Evolutionary conservation across 2,329 filamentous ascomycete species (phyloP).

Genomic region (Penicillium hordei): DNA sequence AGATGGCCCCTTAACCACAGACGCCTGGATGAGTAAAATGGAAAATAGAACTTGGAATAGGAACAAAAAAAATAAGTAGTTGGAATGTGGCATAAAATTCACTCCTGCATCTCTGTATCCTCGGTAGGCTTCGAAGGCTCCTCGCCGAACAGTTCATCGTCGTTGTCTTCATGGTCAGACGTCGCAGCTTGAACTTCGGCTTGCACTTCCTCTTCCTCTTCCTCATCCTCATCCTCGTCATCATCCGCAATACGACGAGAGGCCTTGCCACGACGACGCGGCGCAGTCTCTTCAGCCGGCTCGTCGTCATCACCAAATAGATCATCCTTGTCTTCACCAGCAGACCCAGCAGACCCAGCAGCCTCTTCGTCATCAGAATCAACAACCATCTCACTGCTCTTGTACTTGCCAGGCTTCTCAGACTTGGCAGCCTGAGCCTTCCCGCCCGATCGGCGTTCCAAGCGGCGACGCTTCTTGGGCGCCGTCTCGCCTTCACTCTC

Average conservation of each 20-base stretch:
- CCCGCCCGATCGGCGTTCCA: slow-evolving; percentile 54
- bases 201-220: slow-evolving; percentile 26
- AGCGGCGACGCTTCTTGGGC: slow-evolving; percentile 60
- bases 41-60: slow-evolving; percentile 19
- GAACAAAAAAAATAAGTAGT: slow-evolving; percentile 9
- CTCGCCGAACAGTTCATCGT: slow-evolving; percentile 42
- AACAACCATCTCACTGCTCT: slow-evolving; percentile 79
- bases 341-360: slow-evolving; percentile 26
- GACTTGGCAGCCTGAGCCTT: slow-evolving; percentile 59
- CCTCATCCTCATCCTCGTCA: slow-evolving; percentile 48
- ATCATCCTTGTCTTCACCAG: slow-evolving; percentile 28
- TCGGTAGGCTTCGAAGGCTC: slow-evolving; percentile 27
- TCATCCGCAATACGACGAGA: slow-evolving; percentile 40
- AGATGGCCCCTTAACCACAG: slow-evolving; percentile 3
- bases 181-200: slow-evolving; percentile 41
- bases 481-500: slow-evolving; percentile 40
- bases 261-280: slow-evolving; percentile 36
- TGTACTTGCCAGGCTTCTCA: slow-evolving; percentile 63
- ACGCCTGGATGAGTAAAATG: slow-evolving; percentile 14
- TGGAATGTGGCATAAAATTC: slow-evolving; percentile 1
- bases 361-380: slow-evolving; percentile 61
- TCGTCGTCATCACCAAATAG: slow-evolving; percentile 33
- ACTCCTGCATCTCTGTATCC: slow-evolving; percentile 41
- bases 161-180: slow-evolving; percentile 24
- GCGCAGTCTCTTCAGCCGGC: slow-evolving; percentile 44